A percentile compares a stretch with the other conserved stretches of the same genome.
Evolutionary conservation across 2,329 filamentous ascomycete species (phyloP).

Genomic region (Sordariomycetes sp.): DNA sequence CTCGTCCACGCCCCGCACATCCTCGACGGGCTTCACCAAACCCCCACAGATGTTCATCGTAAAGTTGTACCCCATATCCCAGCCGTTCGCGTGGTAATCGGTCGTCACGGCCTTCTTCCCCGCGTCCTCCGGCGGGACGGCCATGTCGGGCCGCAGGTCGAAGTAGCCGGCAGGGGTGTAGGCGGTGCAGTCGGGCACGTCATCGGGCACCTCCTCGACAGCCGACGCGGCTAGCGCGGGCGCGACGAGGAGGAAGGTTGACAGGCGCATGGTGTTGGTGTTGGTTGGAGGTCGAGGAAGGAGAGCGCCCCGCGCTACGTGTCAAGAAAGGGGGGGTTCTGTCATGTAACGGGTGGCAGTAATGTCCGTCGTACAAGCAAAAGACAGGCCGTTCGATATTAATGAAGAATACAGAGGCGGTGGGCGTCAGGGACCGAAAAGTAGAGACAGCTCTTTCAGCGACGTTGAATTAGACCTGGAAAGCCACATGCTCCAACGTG

Average conservation of each 20-base stretch:
- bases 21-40: slow-evolving; percentile 55
- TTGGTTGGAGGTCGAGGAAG: not conserved
- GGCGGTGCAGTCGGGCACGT: slow-evolving; percentile 40
- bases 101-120: slow-evolving; percentile 26
- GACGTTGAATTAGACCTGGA: not conserved
- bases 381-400: not conserved
- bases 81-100: slow-evolving; percentile 57
- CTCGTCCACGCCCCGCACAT: slow-evolving; percentile 55
- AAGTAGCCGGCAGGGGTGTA: slow-evolving; percentile 44
- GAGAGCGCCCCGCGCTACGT: not conserved
- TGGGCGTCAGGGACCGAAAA: not conserved
- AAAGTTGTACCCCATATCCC: slow-evolving; percentile 72
- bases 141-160: slow-evolving; percentile 45
- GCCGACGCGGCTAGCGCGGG: slow-evolving; percentile 12
- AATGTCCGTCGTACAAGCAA: not conserved
- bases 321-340: not conserved
- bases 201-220: slow-evolving; percentile 23
- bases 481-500: not conserved
- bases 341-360: not conserved
- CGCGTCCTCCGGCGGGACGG: slow-evolving; percentile 27
- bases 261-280: slow-evolving; percentile 1
- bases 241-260: slow-evolving; percentile 18
- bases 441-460: not conserved
- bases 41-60: slow-evolving; percentile 73
- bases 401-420: not conserved